Percentiles rank a stretch among this genome's conserved stretches.
Evolutionary conservation across 306 rosid genomes (phyloP).

Genomic region (Urtica urens): DNA sequence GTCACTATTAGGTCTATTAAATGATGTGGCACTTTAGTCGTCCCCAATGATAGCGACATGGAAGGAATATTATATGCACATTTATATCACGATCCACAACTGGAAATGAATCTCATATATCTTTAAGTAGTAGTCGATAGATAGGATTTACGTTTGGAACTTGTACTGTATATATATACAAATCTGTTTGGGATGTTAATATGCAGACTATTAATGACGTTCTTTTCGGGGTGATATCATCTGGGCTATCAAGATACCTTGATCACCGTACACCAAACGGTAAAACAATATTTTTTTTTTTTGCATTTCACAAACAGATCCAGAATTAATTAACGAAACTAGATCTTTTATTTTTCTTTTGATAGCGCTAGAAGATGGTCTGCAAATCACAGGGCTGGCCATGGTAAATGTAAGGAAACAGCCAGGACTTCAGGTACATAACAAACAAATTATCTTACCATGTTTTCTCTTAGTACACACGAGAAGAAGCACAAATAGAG

Average conservation of each 20-base stretch:
- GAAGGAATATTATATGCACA: too few relatives aligned
- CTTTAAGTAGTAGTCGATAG: too few relatives aligned
- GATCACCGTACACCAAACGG: constrained; percentile 58
- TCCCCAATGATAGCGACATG: too few relatives aligned
- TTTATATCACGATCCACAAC: too few relatives aligned
- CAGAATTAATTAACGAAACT: background rate
- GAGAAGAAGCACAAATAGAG: too few relatives aligned
- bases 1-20: too few relatives aligned
- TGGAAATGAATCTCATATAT: too few relatives aligned
- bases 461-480: too few relatives aligned
- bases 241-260: constrained; percentile 67
- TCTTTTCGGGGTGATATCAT: constrained; percentile 60
- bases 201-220: constrained; percentile 88
- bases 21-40: too few relatives aligned
- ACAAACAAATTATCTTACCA: too few relatives aligned
- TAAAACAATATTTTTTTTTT: constrained; percentile 12
- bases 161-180: too few relatives aligned
- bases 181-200: constrained; percentile 9
- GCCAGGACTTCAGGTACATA: constrained; percentile 56
- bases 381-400: constrained; percentile 70
- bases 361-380: constrained; percentile 56
- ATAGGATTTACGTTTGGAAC: too few relatives aligned
- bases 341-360: background rate
- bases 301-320: background rate
- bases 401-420: constrained; percentile 67